phyloP scores from a whole-genome alignment of 1,284 basidiomycete species.

The Ceratobasidium sp. region DNA sequence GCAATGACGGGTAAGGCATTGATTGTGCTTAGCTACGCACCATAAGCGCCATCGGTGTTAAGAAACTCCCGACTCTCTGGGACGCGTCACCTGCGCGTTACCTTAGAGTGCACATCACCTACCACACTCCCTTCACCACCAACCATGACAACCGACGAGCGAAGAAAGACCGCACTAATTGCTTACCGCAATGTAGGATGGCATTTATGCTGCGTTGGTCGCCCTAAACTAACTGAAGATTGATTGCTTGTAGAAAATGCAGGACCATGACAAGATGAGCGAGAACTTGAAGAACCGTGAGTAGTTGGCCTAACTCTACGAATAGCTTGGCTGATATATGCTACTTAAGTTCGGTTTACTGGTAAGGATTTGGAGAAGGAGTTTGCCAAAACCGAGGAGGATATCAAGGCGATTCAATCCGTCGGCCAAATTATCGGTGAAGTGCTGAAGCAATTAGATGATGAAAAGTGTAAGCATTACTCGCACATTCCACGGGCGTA shows the following conservation, averaged over 20 bases:
- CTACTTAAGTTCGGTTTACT: constrained; percentile 70
- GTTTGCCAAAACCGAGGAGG: constrained; percentile 96
- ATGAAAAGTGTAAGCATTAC: constrained; percentile 83
- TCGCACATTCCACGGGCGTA: neutral
- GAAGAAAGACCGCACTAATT: constrained; percentile 68
- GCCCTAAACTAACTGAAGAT: constrained; percentile 40
- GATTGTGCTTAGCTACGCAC: neutral
- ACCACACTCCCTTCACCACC: neutral
- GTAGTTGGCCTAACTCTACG: constrained; percentile 48
- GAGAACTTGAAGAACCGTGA: constrained; percentile 84
- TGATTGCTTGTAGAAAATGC: constrained; percentile 74
- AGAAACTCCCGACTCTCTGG: constrained; percentile 6
- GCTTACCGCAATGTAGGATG: constrained; percentile 65
- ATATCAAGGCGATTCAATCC: constrained; percentile 98
- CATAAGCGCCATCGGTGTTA: constrained; percentile 34
- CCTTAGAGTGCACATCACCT: neutral
- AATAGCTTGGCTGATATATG: constrained; percentile 8
- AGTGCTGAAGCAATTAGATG: constrained; percentile 97
- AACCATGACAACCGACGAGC: constrained; percentile 51
- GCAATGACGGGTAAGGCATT: neutral
- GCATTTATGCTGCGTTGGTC: constrained; percentile 22
- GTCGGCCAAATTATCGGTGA: constrained; percentile 99
- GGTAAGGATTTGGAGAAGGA: constrained; percentile 87
- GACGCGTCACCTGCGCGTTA: constrained; percentile 40
- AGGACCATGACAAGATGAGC: constrained; percentile 79